Conservation (phyloP, 306 rosid genomes). For the Senna siamea region DNA sequence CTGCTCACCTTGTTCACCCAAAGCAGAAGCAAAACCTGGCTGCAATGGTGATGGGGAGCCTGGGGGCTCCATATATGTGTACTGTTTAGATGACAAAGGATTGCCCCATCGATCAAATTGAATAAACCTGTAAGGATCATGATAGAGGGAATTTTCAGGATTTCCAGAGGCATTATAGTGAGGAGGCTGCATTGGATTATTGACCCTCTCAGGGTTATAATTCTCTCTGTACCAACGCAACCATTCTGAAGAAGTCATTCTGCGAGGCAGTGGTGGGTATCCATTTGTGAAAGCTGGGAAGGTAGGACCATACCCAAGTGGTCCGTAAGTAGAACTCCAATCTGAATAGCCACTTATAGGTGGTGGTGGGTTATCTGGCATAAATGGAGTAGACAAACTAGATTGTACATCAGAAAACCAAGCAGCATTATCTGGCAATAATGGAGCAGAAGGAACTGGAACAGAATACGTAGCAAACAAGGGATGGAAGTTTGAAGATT, state of each 20-base stretch:
- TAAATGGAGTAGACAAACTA: conserved; percentile 39
- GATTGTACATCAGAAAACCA: conserved; percentile 61
- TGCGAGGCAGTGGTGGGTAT: conserved; percentile 59
- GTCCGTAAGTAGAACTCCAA: conserved; percentile 56
- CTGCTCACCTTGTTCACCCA: conserved; percentile 48
- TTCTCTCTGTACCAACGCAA: conserved; percentile 84
- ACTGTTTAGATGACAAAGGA: conserved; percentile 50
- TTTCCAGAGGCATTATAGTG: conserved; percentile 46
- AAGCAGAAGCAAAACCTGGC: conserved; percentile 53
- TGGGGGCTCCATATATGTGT: conserved; percentile 52
- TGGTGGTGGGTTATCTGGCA: conserved; percentile 36
- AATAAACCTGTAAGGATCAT: conserved; percentile 49
- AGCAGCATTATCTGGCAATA: conserved; percentile 71
- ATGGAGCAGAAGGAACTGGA: conserved; percentile 93
- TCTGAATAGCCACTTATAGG: conserved; percentile 48
- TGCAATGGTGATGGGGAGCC: conserved; percentile 52
- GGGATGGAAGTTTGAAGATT: conserved; percentile 41
- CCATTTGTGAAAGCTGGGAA: conserved; percentile 45
- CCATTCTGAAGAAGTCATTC: conserved; percentile 96
- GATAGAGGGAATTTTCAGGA: conserved; percentile 45
- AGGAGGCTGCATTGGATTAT: conserved; percentile 49
- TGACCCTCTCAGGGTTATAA: conserved; percentile 45
- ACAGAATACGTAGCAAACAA: conserved; percentile 58
- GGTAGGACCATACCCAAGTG: conserved; percentile 51
- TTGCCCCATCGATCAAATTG: conserved; percentile 55